Evolutionary conservation across 805 yeast genomes (phyloP).

Genomic region (Helenozyma rhizophorensis): DNA sequence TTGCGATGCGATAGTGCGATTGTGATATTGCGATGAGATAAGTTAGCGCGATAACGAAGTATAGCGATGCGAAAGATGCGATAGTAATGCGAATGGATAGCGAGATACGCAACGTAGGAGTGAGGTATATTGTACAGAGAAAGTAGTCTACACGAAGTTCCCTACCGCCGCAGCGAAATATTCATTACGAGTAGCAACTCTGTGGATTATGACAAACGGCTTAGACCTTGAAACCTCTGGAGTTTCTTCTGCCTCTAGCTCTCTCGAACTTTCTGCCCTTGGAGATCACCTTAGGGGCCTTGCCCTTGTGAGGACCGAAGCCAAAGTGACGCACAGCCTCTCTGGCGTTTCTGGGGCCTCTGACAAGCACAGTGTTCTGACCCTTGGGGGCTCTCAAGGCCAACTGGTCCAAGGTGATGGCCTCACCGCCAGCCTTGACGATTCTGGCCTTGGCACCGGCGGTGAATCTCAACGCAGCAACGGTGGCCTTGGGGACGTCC

Average conservation of each 20-base stretch:
- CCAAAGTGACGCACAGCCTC: constrained; percentile 99
- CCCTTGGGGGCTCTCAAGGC: constrained; percentile 99
- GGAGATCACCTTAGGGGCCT: constrained; percentile 97
- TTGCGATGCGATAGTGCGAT: too few relatives aligned
- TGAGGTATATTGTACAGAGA: too few relatives aligned
- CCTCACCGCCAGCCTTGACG: constrained; percentile 98
- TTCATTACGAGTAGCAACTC: too few relatives aligned
- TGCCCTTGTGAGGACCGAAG: constrained; percentile 99
- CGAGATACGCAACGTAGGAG: too few relatives aligned
- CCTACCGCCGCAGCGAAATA: too few relatives aligned
- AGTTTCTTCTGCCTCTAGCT: constrained; percentile 99
- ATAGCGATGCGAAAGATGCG: too few relatives aligned
- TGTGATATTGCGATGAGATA: too few relatives aligned
- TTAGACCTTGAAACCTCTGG: constrained; percentile 99
- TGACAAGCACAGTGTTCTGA: constrained; percentile 93
- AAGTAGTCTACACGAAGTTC: too few relatives aligned
- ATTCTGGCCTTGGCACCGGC: constrained; percentile 98
- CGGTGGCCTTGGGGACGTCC: constrained; percentile 93
- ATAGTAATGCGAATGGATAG: too few relatives aligned
- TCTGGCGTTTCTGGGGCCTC: constrained; percentile 99
- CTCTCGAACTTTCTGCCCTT: constrained; percentile 99
- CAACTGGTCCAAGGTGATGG: constrained; percentile 97
- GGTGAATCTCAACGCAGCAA: constrained; percentile 99
- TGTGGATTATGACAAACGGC: too few relatives aligned
- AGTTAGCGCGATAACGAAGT: too few relatives aligned